Evolutionary conservation across 108 stramenopile species (phyloP), one percentile per base, ranked within the genome.

Genomic region (Mayamaea pseudoterrestris): DNA sequence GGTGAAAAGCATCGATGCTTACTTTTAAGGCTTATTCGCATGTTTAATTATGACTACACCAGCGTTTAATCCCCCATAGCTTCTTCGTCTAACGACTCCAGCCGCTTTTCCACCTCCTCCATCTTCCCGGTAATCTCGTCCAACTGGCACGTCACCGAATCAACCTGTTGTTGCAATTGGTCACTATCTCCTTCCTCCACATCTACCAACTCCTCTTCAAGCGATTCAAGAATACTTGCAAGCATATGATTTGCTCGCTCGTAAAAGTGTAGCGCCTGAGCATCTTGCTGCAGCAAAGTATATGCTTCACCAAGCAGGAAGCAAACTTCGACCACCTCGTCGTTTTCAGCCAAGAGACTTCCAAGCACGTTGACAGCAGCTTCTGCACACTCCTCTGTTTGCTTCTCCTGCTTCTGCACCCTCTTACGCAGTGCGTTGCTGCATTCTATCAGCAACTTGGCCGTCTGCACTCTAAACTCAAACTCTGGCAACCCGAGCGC

Each of bases 271-370:
- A 44, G 31, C 24, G 84, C 82, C 11, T 66, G 30, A 11, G 85
- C 83, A 6, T 31, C 34, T 43, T 75, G 52, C 17, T 55, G 36
- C 31, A 59, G 61, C 5, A 65, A 55, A 34, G 53, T 53, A 55
- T 84, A 91, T 0, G 90, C 90, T 56, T 84, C 86, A 11, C 90
- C 90, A 3, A 78, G 55, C 21, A 91, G 56, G 40, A 65, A 84
- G 77, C 81, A 91, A 47, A 79, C 72, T 53, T 91, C 90, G n/a
- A 84, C 58, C 2, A 91, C 83, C 47, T 86, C 84, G 49, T 91
- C 90, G 50, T 91, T 78, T 64, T 91, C 83, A 20, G 83, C 79
- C 57, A 91, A 36, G 6, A 91, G 59, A 61, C 84, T 87, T 14
- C 84, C 84, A 30, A 91, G 41, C 6, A 91, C 84, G 37, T 69